phyloP scores from a whole-genome alignment of 2,329 filamentous ascomycete species.

The Escovopsis sp. region DNA sequence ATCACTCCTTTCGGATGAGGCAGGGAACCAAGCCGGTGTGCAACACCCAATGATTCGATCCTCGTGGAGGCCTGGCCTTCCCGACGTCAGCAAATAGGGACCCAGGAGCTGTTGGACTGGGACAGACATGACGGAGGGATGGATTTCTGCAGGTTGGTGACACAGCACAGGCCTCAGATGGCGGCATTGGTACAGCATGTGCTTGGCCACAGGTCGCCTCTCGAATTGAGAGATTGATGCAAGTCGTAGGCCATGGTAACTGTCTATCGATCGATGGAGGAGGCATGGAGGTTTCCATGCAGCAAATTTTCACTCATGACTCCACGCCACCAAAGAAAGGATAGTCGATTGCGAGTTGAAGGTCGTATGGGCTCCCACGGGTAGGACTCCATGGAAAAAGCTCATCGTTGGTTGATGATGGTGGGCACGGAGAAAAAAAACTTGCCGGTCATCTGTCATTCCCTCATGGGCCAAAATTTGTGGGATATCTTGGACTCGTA shows the following conservation, averaged over 20 bases:
- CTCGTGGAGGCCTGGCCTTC: constrained; percentile 3
- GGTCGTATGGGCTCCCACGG: no score
- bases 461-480: background rate
- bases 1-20: background rate
- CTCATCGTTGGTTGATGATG: background rate
- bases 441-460: background rate
- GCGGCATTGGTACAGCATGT: no score
- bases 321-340: background rate
- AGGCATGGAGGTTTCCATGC: background rate
- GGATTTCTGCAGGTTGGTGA: background rate
- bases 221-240: no score
- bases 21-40: no score
- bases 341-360: no score
- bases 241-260: no score
- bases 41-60: constrained; percentile 1
- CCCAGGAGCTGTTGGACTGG: background rate
- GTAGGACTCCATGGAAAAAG: background rate
- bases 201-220: no score
- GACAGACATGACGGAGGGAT: constrained; percentile 1
- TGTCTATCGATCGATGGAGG: background rate
- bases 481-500: background rate
- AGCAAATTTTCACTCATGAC: background rate
- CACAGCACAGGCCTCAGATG: background rate
- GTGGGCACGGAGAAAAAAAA: background rate
- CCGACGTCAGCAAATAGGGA: background rate